Percentiles rank a stretch among this genome's conserved stretches.
Conservation (phyloP, 106 monocot genomes). For the Dioscorea dumetorum region DNA sequence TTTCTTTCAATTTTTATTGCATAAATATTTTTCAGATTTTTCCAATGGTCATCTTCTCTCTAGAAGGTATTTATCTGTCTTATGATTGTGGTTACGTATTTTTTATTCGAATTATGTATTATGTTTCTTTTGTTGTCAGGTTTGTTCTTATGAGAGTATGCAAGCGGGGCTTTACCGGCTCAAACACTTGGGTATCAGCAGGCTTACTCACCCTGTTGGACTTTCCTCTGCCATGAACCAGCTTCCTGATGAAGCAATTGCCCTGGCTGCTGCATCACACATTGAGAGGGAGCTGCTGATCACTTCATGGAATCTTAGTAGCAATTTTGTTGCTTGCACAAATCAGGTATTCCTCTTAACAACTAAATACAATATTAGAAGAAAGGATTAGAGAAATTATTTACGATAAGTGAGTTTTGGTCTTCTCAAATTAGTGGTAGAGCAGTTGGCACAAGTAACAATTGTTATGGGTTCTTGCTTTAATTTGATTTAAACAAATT, state of each 20-base stretch:
- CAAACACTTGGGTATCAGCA: conserved; percentile 78
- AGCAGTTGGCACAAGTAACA: no score
- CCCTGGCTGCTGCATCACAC: conserved; percentile 88
- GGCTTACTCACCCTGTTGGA: conserved; percentile 69
- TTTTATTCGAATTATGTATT: not conserved
- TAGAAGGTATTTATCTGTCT: not conserved
- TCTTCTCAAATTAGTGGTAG: no score
- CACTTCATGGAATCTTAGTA: conserved; percentile 89
- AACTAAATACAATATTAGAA: no score
- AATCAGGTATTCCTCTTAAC: conserved; percentile 45
- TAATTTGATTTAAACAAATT: no score
- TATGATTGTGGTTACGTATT: not conserved
- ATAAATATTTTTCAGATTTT: no score
- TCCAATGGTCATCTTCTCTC: no score
- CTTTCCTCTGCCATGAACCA: conserved; percentile 90
- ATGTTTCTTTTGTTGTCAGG: conserved; percentile 29
- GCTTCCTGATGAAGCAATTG: conserved; percentile 89
- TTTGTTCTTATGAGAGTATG: conserved; percentile 94
- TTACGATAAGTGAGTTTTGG: no score
- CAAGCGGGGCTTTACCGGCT: conserved; percentile 86
- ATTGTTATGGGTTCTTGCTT: no score
- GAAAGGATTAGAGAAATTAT: no score
- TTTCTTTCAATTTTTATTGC: no score
- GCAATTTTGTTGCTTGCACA: conserved; percentile 92
- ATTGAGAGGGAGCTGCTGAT: conserved; percentile 95